Percentiles rank a stretch among this genome's conserved stretches.
phyloP scores from a whole-genome alignment of 768 basidiomycete genomes.

The Russula dissimulans region DNA sequence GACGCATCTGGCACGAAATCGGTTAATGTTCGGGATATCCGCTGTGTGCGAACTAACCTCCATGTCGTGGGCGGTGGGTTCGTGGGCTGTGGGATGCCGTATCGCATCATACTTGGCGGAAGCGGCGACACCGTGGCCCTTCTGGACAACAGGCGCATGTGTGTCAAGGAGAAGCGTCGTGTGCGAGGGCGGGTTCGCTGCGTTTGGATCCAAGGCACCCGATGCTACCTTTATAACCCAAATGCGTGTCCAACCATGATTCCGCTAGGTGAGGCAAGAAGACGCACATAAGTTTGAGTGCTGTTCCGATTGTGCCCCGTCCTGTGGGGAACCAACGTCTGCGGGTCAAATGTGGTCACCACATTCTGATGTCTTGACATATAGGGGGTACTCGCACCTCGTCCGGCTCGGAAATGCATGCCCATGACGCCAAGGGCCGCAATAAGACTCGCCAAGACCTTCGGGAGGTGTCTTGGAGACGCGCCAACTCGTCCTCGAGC shows the following conservation, averaged over 20 bases:
- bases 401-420: background rate
- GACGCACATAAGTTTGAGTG: slow-evolving; percentile 14
- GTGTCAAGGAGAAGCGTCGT: background rate
- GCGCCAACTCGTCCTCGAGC: slow-evolving; percentile 9
- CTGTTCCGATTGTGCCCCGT: background rate
- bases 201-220: background rate
- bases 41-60: background rate
- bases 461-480: background rate
- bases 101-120: slow-evolving; percentile 5
- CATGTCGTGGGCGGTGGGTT: background rate
- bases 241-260: slow-evolving; percentile 10
- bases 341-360: background rate
- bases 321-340: background rate
- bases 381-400: background rate
- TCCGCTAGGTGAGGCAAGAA: slow-evolving; percentile 10
- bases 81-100: background rate
- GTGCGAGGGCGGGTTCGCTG: background rate
- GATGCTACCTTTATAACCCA: slow-evolving; percentile 10
- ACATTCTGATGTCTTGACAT: background rate
- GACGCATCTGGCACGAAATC: background rate
- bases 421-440: slow-evolving; percentile 1
- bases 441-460: background rate
- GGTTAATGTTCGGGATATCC: background rate
- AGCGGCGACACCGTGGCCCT: background rate
- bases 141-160: background rate